phyloP scores from a whole-genome alignment of 495 filamentous ascomycete species.

The Sordaria brevicollis region DNA sequence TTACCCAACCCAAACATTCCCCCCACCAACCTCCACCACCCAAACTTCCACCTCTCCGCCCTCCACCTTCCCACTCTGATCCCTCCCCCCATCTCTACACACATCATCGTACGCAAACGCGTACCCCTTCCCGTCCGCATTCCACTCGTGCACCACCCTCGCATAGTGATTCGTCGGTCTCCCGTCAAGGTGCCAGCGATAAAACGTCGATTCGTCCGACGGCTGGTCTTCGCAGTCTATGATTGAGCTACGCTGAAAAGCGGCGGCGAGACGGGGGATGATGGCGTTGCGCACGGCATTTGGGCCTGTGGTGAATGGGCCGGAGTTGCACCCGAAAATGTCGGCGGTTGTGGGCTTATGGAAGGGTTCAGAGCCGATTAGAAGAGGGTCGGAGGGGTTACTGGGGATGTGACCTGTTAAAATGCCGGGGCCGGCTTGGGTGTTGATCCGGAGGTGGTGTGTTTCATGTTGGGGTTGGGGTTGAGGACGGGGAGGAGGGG shows the following conservation, averaged over 20 bases:
- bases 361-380: conserved; percentile 42
- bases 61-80: conserved; percentile 58
- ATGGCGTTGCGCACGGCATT: conserved; percentile 51
- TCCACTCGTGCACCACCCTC: conserved; percentile 54
- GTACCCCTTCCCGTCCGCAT: conserved; percentile 59
- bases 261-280: conserved; percentile 54
- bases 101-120: conserved; percentile 80
- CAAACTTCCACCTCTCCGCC: conserved; percentile 49
- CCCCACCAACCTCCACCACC: conserved; percentile 58
- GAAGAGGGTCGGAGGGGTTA: conserved; percentile 8
- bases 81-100: conserved; percentile 44
- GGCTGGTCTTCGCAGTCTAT: conserved; percentile 41
- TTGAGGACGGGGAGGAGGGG: background rate
- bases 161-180: conserved; percentile 61
- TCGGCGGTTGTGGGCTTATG: conserved; percentile 49
- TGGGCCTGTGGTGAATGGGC: conserved; percentile 51
- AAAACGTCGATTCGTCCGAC: conserved; percentile 42
- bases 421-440: conserved; percentile 26
- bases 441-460: conserved; percentile 24
- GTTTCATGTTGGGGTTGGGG: background rate
- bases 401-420: conserved; percentile 1
- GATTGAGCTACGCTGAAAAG: conserved; percentile 57
- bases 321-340: conserved; percentile 63
- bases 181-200: conserved; percentile 24
- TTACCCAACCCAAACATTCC: conserved; percentile 14